These are phyloP conservation scores for Ceratocystis cubensis DNA, from an alignment of 2,329 filamentous ascomycete genomes.

Conservation along the genomic window DNA sequence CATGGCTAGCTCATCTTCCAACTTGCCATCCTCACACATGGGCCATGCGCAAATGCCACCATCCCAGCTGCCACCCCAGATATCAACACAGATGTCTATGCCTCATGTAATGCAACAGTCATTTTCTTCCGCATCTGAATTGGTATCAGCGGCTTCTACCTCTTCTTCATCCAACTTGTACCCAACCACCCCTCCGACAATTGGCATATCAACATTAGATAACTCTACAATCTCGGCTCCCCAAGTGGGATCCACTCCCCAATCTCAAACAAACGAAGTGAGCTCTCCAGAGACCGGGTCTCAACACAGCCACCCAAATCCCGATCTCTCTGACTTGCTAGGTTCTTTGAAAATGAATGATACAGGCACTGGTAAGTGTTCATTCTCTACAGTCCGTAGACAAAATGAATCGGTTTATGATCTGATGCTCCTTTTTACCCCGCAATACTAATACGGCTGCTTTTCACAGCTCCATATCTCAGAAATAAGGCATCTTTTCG, in stretches of 20 bases:
- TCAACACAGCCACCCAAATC: slow-evolving; percentile 52
- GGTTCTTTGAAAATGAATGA: slow-evolving; percentile 81
- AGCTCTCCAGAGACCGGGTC: slow-evolving; percentile 41
- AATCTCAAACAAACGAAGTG: slow-evolving; percentile 12
- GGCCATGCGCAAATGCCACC: slow-evolving; percentile 6
- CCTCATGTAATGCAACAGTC: slow-evolving; percentile 13
- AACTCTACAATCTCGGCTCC: slow-evolving; percentile 9
- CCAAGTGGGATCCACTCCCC: slow-evolving; percentile 12
- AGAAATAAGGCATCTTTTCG: slow-evolving; percentile 46
- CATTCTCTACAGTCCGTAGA: neutral
- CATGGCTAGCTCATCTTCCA: slow-evolving; percentile 24
- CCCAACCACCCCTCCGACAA: slow-evolving; percentile 18
- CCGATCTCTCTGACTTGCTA: slow-evolving; percentile 65
- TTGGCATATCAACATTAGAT: slow-evolving; percentile 11
- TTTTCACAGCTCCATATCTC: slow-evolving; percentile 62
- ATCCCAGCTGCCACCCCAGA: neutral
- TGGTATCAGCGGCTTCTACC: neutral
- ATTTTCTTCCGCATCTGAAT: slow-evolving; percentile 6
- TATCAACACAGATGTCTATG: neutral
- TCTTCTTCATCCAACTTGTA: slow-evolving; percentile 15
- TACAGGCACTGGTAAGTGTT: slow-evolving; percentile 60
- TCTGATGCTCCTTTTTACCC: neutral
- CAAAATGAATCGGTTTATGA: neutral
- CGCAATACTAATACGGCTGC: slow-evolving; percentile 8
- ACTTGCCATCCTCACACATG: slow-evolving; percentile 2